Conservation (phyloP, 345 rosid species). For the Acer campestre region DNA sequence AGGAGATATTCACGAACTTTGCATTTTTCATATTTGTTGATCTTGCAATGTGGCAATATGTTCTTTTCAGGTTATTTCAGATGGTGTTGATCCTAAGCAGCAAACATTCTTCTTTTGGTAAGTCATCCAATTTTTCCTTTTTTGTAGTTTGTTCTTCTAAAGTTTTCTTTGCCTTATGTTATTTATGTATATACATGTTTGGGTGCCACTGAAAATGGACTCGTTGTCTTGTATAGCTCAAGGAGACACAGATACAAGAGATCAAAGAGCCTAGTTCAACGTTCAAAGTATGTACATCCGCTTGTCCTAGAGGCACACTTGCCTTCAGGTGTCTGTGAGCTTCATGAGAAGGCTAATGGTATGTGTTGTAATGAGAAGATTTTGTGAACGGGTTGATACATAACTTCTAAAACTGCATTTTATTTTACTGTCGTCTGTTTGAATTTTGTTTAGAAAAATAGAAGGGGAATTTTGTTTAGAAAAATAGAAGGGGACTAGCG, state of each 20-base stretch:
- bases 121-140: conserved; percentile 21
- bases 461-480: neutral
- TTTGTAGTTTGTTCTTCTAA: conserved; percentile 13
- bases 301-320: conserved; percentile 52
- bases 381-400: neutral
- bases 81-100: conserved; percentile 85
- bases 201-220: conserved; percentile 9
- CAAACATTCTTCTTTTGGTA: conserved; percentile 87
- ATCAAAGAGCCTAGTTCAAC: conserved; percentile 52
- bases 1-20: neutral
- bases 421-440: neutral
- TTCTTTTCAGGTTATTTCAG: conserved; percentile 65
- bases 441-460: neutral
- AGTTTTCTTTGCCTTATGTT: conserved; percentile 11
- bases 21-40: neutral
- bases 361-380: conserved; percentile 19
- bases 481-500: neutral
- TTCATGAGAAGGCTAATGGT: conserved; percentile 69
- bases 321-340: conserved; percentile 42
- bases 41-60: conserved; percentile 15
- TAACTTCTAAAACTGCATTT: neutral
- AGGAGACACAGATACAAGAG: conserved; percentile 66
- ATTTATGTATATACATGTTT: conserved; percentile 1
- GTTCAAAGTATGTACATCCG: conserved; percentile 62
- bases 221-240: conserved; percentile 49